phyloP scores from a whole-genome alignment of 2,329 filamentous ascomycete species.

The Annulohypoxylon truncatum region DNA sequence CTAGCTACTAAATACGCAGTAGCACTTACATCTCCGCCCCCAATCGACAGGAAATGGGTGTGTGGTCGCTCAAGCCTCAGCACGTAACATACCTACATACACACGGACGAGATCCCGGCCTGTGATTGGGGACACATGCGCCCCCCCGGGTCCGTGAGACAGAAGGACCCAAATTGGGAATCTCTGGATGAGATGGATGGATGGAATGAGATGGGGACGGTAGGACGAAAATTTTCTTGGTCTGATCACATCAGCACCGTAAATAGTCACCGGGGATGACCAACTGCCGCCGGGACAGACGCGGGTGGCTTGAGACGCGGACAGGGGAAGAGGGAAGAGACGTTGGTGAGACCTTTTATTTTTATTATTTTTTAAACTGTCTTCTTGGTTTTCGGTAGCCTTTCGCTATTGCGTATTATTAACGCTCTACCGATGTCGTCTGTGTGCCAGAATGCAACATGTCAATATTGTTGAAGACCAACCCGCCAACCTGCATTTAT shows the following conservation, averaged over 20 bases:
- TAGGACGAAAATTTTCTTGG: slow-evolving; percentile 21
- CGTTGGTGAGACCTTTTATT: slow-evolving; percentile 20
- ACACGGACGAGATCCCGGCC: slow-evolving; percentile 15
- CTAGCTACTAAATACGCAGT: not conserved
- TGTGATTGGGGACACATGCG: slow-evolving; percentile 31
- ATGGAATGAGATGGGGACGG: slow-evolving; percentile 1
- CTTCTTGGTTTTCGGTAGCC: slow-evolving; percentile 2
- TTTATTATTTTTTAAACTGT: too few species aligned
- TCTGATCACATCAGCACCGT: slow-evolving; percentile 34
- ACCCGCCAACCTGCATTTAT: slow-evolving; percentile 12
- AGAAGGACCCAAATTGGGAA: slow-evolving; percentile 19
- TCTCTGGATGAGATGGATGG: slow-evolving; percentile 17
- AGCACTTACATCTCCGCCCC: slow-evolving; percentile 4
- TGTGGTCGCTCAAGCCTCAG: slow-evolving; percentile 18
- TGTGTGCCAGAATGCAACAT: not conserved
- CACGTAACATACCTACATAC: too few species aligned
- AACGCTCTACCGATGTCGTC: not conserved
- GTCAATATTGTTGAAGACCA: slow-evolving; percentile 14
- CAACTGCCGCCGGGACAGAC: slow-evolving; percentile 41
- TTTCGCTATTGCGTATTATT: slow-evolving; percentile 7
- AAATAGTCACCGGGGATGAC: slow-evolving; percentile 29
- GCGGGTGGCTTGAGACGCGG: slow-evolving; percentile 18
- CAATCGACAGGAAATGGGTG: slow-evolving; percentile 10
- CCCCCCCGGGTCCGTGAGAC: slow-evolving; percentile 16
- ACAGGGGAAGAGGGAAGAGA: not conserved